Conservation (phyloP, 352 stramenopile genomes). For the Albugo laibachii region DNA sequence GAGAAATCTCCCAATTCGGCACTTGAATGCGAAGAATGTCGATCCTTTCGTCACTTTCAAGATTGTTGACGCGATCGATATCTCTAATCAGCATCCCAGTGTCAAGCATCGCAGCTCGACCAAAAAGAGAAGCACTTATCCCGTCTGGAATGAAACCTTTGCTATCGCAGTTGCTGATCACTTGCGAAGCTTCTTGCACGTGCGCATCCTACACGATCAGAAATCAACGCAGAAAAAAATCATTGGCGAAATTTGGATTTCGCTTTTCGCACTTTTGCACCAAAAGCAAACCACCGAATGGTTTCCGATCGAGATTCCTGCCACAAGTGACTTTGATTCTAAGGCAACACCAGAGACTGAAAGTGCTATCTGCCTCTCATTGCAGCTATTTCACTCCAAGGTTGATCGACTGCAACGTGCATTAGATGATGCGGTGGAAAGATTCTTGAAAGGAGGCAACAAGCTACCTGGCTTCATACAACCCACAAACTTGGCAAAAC, state of each 20-base stretch:
- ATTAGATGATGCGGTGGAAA: constrained; percentile 35
- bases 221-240: constrained; percentile 30
- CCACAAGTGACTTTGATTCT: background rate
- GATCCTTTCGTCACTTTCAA: constrained; percentile 46
- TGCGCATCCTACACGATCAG: constrained; percentile 51
- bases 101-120: constrained; percentile 29
- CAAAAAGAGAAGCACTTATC: constrained; percentile 54
- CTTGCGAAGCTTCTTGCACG: constrained; percentile 33
- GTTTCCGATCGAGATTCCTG: constrained; percentile 16
- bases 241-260: constrained; percentile 44
- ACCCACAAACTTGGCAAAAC: too few relatives aligned
- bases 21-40: constrained; percentile 48
- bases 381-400: constrained; percentile 39
- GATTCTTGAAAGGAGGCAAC: constrained; percentile 28
- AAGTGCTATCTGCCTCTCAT: constrained; percentile 25
- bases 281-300: constrained; percentile 42
- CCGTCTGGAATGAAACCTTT: constrained; percentile 64
- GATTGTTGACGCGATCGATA: constrained; percentile 11
- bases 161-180: constrained; percentile 36
- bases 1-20: constrained; percentile 29
- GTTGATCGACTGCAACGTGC: constrained; percentile 33
- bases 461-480: constrained; percentile 8
- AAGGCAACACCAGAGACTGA: constrained; percentile 3
- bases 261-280: constrained; percentile 29
- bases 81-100: background rate